phyloP scores from a whole-genome alignment of 306 rosid species.

The Oemleria cerasiformis region DNA sequence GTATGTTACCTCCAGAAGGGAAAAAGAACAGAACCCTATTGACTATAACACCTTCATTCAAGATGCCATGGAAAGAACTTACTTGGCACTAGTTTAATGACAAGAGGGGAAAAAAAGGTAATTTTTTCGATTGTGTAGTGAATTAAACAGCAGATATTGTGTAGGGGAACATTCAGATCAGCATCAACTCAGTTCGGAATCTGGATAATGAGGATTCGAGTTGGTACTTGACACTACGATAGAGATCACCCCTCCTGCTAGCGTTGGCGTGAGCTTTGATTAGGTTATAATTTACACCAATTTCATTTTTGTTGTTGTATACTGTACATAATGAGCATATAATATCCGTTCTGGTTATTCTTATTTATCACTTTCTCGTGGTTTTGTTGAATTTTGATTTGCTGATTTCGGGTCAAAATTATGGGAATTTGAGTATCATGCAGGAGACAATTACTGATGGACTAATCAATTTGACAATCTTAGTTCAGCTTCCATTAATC shows the following conservation, averaged over 20 bases:
- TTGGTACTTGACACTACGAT: not conserved
- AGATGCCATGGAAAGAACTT: not conserved
- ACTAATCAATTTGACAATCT: not conserved
- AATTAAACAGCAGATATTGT: not conserved
- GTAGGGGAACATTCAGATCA: not conserved
- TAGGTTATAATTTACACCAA: not conserved
- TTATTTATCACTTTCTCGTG: not conserved
- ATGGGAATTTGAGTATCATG: no score
- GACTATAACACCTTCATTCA: not conserved
- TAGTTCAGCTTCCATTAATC: not conserved
- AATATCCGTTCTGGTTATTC: not conserved
- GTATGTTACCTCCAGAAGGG: not conserved
- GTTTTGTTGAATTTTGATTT: not conserved
- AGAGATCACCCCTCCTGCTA: not conserved
- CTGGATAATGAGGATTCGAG: not conserved
- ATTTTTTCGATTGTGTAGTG: slow-evolving; percentile 5
- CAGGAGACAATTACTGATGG: not conserved
- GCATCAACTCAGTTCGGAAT: not conserved
- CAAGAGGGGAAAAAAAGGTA: not conserved
- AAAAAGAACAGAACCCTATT: not conserved
- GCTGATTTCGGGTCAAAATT: not conserved
- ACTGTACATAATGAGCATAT: not conserved
- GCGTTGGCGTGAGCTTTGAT: not conserved
- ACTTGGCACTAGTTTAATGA: not conserved
- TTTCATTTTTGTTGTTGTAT: not conserved